A percentile compares a stretch with the other conserved stretches of the same genome.
Conservation (phyloP, 2,329 filamentous ascomycete species). For the Neurospora sp. region DNA sequence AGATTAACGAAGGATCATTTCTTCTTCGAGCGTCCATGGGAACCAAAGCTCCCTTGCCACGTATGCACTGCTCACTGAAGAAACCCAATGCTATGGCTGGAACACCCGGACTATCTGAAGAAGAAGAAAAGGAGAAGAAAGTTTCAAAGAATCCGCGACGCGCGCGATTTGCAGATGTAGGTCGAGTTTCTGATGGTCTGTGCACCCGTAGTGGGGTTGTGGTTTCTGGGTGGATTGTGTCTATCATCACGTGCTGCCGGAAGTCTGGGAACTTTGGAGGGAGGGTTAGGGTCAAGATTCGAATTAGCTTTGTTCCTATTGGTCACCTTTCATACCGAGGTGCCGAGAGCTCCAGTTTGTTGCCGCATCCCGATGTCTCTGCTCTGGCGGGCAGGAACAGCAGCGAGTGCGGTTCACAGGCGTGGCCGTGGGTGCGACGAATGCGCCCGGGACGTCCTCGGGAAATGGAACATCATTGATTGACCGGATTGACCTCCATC, state of each 20-base stretch:
- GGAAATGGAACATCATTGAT: conserved; percentile 11
- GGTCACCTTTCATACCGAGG: conserved; percentile 15
- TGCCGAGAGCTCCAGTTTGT: conserved; percentile 15
- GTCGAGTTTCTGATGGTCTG: conserved; percentile 33
- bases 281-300: conserved; percentile 8
- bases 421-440: not conserved
- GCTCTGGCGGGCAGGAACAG: not conserved
- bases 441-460: not conserved
- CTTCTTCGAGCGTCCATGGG: conserved; percentile 34
- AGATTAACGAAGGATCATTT: conserved; percentile 50
- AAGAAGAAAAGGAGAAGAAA: conserved; percentile 20
- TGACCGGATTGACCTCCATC: not conserved
- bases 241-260: conserved; percentile 6
- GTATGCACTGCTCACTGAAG: conserved; percentile 21
- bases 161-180: conserved; percentile 29
- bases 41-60: conserved; percentile 22
- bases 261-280: not conserved
- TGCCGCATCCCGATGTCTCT: conserved; percentile 8
- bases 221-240: not conserved
- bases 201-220: not conserved
- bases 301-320: conserved; percentile 14
- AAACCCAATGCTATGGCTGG: conserved; percentile 23
- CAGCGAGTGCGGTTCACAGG: not conserved
- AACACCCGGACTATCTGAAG: conserved; percentile 44
- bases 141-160: conserved; percentile 10